Evolutionary conservation across 805 yeast genomes (phyloP).

Genomic region (Scheffersomyces coipomensis): DNA sequence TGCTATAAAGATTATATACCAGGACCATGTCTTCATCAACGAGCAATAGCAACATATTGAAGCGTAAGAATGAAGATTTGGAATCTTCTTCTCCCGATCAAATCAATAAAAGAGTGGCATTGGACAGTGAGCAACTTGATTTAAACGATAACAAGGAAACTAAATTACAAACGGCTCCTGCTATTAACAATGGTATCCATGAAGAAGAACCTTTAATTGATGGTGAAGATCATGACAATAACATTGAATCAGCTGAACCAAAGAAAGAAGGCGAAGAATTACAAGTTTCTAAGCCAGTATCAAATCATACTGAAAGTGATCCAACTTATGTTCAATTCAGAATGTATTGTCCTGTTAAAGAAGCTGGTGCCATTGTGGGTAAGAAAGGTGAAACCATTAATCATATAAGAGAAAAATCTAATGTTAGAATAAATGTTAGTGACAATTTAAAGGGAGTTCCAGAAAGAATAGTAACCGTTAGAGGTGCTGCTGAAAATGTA

Average conservation of each 20-base stretch:
- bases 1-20: no score
- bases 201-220: slow-evolving; percentile 3
- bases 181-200: slow-evolving; percentile 12
- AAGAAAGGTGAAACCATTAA: slow-evolving; percentile 75
- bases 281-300: slow-evolving; percentile 29
- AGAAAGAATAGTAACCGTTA: slow-evolving; percentile 70
- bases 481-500: slow-evolving; percentile 74
- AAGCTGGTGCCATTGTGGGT: slow-evolving; percentile 75
- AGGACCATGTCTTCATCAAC: slow-evolving; percentile 3
- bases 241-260: neutral
- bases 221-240: slow-evolving; percentile 1
- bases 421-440: slow-evolving; percentile 66
- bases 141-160: slow-evolving; percentile 41
- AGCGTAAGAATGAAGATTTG: slow-evolving; percentile 67
- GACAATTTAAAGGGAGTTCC: slow-evolving; percentile 71
- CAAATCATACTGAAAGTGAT: slow-evolving; percentile 44
- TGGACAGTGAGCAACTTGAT: slow-evolving; percentile 59
- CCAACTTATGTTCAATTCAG: slow-evolving; percentile 67
- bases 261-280: neutral
- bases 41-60: slow-evolving; percentile 36
- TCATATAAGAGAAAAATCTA: slow-evolving; percentile 60
- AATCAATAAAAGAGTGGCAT: slow-evolving; percentile 64
- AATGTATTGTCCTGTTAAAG: slow-evolving; percentile 73
- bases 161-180: slow-evolving; percentile 42
- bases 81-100: slow-evolving; percentile 44